Percentiles rank a stretch among this genome's conserved stretches.
phyloP scores from a whole-genome alignment of 2,329 filamentous ascomycete genomes.

The Thelonectria rubi region DNA sequence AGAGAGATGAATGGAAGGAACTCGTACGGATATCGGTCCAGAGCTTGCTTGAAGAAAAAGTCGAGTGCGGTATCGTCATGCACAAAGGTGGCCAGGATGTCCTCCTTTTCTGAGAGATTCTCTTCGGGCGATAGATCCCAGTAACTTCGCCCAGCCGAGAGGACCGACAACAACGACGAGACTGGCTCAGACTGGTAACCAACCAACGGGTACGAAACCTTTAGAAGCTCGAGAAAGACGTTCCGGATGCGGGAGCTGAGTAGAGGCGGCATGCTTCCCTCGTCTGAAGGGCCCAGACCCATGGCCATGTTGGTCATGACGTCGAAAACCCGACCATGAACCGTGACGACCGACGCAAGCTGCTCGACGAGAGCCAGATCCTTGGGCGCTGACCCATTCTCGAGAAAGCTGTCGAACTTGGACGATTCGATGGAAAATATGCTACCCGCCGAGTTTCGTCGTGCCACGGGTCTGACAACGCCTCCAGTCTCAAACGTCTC shows the following conservation, averaged over 20 bases:
- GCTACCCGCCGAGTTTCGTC: slow-evolving; percentile 68
- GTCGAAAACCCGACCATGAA: slow-evolving; percentile 62
- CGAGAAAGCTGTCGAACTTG: slow-evolving; percentile 66
- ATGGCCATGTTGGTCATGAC: slow-evolving; percentile 61
- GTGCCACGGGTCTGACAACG: slow-evolving; percentile 51
- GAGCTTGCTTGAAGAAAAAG: slow-evolving; percentile 71
- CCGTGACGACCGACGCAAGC: slow-evolving; percentile 59
- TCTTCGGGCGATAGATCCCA: slow-evolving; percentile 59
- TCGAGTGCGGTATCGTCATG: slow-evolving; percentile 60
- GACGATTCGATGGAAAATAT: slow-evolving; percentile 70
- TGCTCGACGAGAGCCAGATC: slow-evolving; percentile 61
- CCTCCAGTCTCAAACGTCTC: slow-evolving; percentile 64
- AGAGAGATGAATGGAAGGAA: slow-evolving; percentile 79
- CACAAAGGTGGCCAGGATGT: slow-evolving; percentile 47
- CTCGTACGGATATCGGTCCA: slow-evolving; percentile 86
- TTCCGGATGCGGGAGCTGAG: slow-evolving; percentile 71
- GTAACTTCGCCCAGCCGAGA: slow-evolving; percentile 64
- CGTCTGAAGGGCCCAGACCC: slow-evolving; percentile 55
- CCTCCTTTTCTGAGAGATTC: slow-evolving; percentile 46
- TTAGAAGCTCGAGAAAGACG: slow-evolving; percentile 75
- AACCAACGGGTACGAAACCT: slow-evolving; percentile 71
- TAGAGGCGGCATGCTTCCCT: slow-evolving; percentile 60
- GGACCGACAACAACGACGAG: slow-evolving; percentile 69
- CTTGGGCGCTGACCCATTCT: slow-evolving; percentile 58
- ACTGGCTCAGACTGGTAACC: slow-evolving; percentile 79